These are phyloP conservation scores for Carpinus viminea DNA, from an alignment of 306 rosid genomes.

Conservation along the genomic window DNA sequence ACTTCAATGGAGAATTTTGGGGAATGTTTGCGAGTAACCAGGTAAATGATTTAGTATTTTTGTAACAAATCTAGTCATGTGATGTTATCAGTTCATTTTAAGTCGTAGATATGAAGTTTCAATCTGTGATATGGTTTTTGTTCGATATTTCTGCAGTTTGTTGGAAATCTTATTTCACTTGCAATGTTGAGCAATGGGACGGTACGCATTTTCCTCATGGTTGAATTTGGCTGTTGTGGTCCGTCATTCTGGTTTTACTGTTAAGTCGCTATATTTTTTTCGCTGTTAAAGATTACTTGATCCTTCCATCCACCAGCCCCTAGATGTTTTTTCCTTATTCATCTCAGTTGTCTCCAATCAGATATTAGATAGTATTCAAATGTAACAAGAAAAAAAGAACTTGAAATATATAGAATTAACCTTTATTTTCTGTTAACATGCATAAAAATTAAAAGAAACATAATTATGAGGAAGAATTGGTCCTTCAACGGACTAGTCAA, in stretches of 20 bases:
- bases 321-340: neutral
- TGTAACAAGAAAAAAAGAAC: neutral
- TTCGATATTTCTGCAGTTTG: slow-evolving; percentile 52
- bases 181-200: slow-evolving; percentile 62
- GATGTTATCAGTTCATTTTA: slow-evolving; percentile 7
- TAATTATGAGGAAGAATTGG: neutral
- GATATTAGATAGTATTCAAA: neutral
- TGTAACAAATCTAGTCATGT: neutral
- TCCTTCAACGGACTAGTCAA: neutral
- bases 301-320: slow-evolving; percentile 9
- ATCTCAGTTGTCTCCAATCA: neutral
- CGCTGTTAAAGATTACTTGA: neutral
- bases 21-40: slow-evolving; percentile 75
- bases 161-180: slow-evolving; percentile 87
- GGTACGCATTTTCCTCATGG: slow-evolving; percentile 43
- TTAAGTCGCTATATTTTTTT: neutral
- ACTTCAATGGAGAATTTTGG: slow-evolving; percentile 96
- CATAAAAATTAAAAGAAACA: too few relatives aligned
- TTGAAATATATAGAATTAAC: neutral
- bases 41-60: slow-evolving; percentile 41
- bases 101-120: slow-evolving; percentile 9
- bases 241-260: neutral
- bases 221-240: slow-evolving; percentile 21
- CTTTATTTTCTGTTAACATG: neutral
- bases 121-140: neutral